Evolutionary conservation across 371 early-diverging fungal species (phyloP).

Genomic region (Syncephalis fuscata): DNA sequence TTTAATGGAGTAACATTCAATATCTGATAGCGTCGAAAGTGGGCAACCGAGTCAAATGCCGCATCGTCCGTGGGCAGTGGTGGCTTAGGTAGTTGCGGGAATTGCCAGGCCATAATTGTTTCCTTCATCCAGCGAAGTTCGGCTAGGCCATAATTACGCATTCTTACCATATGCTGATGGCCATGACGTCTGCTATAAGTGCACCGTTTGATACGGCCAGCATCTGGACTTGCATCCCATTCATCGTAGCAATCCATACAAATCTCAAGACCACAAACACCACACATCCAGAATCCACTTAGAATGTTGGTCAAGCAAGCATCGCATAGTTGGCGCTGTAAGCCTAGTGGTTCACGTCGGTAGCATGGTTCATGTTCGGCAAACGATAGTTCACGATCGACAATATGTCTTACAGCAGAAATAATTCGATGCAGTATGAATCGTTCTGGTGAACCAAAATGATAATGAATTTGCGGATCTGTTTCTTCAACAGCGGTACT

Average conservation of each 20-base stretch:
- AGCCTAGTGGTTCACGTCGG: neutral
- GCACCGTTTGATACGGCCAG: constrained; percentile 1
- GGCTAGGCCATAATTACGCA: constrained; percentile 6
- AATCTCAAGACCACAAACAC: constrained; percentile 27
- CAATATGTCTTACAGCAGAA: neutral
- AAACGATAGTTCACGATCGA: constrained; percentile 1
- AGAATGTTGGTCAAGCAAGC: constrained; percentile 23
- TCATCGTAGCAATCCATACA: constrained; percentile 30
- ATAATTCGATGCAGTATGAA: too few species aligned
- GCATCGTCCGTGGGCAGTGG: neutral
- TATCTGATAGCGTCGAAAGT: neutral
- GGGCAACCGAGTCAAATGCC: neutral
- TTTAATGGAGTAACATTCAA: neutral
- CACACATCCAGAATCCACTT: constrained; percentile 28
- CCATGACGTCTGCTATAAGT: constrained; percentile 9
- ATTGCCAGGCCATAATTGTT: neutral
- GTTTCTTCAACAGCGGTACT: too few species aligned
- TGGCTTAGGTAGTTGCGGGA: neutral
- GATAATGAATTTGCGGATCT: too few species aligned
- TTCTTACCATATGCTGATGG: constrained; percentile 18
- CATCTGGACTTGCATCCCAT: constrained; percentile 5
- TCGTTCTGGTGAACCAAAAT: too few species aligned
- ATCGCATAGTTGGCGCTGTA: constrained; percentile 26
- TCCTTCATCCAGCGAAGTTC: constrained; percentile 5
- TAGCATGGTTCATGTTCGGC: neutral